A percentile compares a stretch with the other conserved stretches of the same genome.
These are phyloP conservation scores for Ustilago sp. DNA, from an alignment of 1,284 basidiomycete species.

Conservation along the genomic window DNA sequence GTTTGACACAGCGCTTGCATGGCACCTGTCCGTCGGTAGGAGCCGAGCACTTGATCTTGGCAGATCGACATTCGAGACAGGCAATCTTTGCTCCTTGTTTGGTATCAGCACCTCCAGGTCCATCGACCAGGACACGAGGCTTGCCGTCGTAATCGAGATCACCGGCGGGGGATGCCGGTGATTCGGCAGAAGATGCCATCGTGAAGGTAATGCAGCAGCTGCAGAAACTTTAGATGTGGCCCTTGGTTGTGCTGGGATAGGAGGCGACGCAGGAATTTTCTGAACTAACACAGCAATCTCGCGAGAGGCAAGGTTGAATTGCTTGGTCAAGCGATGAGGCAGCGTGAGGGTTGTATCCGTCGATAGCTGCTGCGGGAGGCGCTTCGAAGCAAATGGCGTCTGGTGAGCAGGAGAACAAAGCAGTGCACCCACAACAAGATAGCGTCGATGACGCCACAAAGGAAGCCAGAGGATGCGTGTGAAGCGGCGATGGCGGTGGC, in stretches of 20 bases:
- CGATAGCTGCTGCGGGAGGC: too few relatives aligned
- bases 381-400: too few relatives aligned
- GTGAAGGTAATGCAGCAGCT: not conserved
- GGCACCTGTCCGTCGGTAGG: constrained; percentile 61
- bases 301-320: not conserved
- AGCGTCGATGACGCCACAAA: not conserved
- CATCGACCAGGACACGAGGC: constrained; percentile 58
- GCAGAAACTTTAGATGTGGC: not conserved
- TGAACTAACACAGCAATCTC: too few relatives aligned
- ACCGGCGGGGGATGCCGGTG: constrained; percentile 20
- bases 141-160: constrained; percentile 43
- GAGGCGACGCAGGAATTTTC: too few relatives aligned
- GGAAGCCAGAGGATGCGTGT: not conserved
- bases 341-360: too few relatives aligned
- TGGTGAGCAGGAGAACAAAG: not conserved
- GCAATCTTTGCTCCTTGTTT: constrained; percentile 61
- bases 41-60: constrained; percentile 62
- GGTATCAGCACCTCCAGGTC: constrained; percentile 58
- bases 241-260: not conserved
- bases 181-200: constrained; percentile 37
- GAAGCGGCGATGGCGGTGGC: not conserved
- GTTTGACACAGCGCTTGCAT: constrained; percentile 58
- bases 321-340: too few relatives aligned
- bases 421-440: not conserved
- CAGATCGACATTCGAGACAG: constrained; percentile 59